Conservation (phyloP, 2,329 filamentous ascomycete species). For the Fusarium musae region DNA sequence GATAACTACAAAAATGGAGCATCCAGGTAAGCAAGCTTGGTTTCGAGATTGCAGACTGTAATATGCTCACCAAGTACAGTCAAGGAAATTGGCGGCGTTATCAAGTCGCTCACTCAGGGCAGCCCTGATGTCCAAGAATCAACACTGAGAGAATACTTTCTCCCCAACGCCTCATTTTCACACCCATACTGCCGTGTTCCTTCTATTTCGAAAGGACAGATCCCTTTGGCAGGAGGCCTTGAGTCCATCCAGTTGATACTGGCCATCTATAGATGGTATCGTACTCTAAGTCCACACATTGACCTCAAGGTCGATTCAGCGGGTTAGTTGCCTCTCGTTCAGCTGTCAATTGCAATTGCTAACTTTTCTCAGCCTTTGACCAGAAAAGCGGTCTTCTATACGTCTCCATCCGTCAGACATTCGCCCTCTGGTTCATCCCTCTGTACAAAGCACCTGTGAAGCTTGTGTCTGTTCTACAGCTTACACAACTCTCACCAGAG, state of each 20-base stretch:
- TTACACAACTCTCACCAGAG: conserved; percentile 59
- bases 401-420: conserved; percentile 77
- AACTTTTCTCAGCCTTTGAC: conserved; percentile 69
- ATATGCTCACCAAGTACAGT: conserved; percentile 46
- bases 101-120: conserved; percentile 75
- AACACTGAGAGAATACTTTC: conserved; percentile 78
- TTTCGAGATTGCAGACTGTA: neutral
- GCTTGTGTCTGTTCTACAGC: conserved; percentile 74
- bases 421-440: conserved; percentile 81
- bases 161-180: conserved; percentile 75
- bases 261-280: conserved; percentile 84
- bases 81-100: conserved; percentile 72
- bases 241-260: conserved; percentile 75
- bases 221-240: conserved; percentile 56
- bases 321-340: conserved; percentile 47
- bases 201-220: conserved; percentile 55
- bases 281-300: conserved; percentile 81
- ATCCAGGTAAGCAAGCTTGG: conserved; percentile 50
- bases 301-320: conserved; percentile 71
- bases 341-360: neutral
- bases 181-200: conserved; percentile 83
- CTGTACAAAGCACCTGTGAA: conserved; percentile 76
- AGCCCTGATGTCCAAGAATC: conserved; percentile 72
- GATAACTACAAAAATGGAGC: conserved; percentile 44
- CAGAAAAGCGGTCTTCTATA: conserved; percentile 74